Base-by-base conservation (phyloP, 2,329 filamentous ascomycete genomes). In the Phaeoacremonium minimum region DNA sequence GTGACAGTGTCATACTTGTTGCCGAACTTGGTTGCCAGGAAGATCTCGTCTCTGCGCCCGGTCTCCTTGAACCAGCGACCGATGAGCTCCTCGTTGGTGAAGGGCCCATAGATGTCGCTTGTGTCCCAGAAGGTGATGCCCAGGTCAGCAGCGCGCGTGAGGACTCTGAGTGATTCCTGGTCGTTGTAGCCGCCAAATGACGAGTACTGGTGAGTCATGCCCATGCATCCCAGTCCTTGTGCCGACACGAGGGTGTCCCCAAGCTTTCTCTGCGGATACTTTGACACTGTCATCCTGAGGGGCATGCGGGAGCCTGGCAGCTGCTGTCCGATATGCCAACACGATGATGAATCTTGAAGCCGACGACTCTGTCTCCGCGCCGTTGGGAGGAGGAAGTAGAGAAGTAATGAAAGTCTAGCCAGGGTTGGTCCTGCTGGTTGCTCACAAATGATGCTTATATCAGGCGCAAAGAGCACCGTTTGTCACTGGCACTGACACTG, bases 31-130 rank as follows among this genome's bases (percentile, higher is more conserved):
- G 55, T 68, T 4, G 64, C 66, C 2, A 75, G 53, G 45, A 74
- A 70, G 39, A 75, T 65, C 19, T 71, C 49, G n/a, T 64, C 36
- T 1, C 65, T 56, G 22, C 63, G 61, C 4, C 57, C 57, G 3
- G 61, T 61, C 14, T 57, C 50, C 29, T 55, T 50, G 47, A 72
- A 64, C 64, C 68, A 72, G 43, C 59, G 56, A 3, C 64, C 65
- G 7, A 73, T 34, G 1, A 68, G 39, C 8, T 63, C 58, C 43
- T 73, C 69, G 38, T 50, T 63, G 35, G 33, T 42, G 30, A 30
- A 35, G 3, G 40, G 40, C 7, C 40, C 40, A 9, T 42, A 42
- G 7, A 42, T 17, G 22, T 54, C 20, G 26, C 31, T 32, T 7
- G 39, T 45, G 30, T 47, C 45, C 45, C 45, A 47, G 22, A 46